phyloP scores from a whole-genome alignment of 2,329 filamentous ascomycete genomes.

The Pseudogymnoascus verrucosus region DNA sequence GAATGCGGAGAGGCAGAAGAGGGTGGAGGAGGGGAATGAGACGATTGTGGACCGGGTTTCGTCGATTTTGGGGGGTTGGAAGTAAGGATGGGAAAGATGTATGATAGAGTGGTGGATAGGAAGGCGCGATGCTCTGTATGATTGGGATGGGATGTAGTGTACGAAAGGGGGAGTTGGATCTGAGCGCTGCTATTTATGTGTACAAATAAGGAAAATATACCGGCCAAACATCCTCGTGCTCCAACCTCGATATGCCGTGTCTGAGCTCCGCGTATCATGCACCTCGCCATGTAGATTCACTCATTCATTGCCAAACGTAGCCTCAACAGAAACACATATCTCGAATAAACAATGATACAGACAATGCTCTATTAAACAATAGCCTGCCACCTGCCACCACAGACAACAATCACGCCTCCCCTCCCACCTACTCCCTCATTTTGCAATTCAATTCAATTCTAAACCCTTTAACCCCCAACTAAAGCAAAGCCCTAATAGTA shows the following conservation, averaged over 20 bases:
- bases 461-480: not conserved
- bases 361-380: slow-evolving; percentile 6
- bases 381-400: not conserved
- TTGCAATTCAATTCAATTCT: not conserved
- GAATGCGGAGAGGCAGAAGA: slow-evolving; percentile 43
- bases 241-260: not conserved
- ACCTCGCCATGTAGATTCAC: not conserved
- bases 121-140: not conserved
- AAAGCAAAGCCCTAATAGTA: slow-evolving; percentile 34
- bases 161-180: not conserved
- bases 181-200: slow-evolving; percentile 2
- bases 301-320: not conserved
- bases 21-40: slow-evolving; percentile 46
- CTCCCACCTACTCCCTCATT: not conserved
- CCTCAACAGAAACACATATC: not conserved
- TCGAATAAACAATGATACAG: slow-evolving; percentile 3
- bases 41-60: slow-evolving; percentile 35
- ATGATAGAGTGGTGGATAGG: not conserved
- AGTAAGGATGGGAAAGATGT: not conserved
- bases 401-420: not conserved
- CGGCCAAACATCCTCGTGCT: not conserved
- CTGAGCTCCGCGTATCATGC: not conserved
- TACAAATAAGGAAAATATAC: slow-evolving; percentile 2
- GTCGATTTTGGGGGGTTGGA: slow-evolving; percentile 20
- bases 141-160: not conserved